Conservation (phyloP, 805 yeast species). For the Candida nemodendra region DNA sequence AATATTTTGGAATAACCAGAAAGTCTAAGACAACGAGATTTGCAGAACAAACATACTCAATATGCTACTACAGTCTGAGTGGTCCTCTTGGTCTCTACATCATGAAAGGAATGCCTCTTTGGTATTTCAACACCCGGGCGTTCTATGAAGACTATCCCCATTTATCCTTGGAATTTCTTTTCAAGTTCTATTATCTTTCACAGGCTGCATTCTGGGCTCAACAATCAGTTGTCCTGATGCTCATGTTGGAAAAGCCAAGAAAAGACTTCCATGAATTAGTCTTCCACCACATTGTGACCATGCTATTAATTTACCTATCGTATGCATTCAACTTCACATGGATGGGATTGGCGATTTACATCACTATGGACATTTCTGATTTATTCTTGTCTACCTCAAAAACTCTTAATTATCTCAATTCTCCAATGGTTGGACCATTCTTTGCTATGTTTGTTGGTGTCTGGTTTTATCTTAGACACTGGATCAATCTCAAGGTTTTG, state of each 20-base stretch:
- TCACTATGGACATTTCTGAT: conserved; percentile 96
- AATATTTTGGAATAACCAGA: conserved; percentile 45
- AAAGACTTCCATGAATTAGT: conserved; percentile 90
- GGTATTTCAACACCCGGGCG: conserved; percentile 85
- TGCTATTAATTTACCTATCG: conserved; percentile 79
- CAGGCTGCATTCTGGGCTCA: conserved; percentile 99
- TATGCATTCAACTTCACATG: conserved; percentile 95
- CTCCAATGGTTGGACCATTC: conserved; percentile 59
- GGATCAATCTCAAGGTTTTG: conserved; percentile 72
- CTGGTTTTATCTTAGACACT: conserved; percentile 92
- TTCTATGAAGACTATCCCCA: conserved; percentile 87
- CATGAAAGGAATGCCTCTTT: conserved; percentile 78
- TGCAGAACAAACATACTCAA: conserved; percentile 88
- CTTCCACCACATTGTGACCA: conserved; percentile 90
- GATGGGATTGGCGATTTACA: conserved; percentile 88
- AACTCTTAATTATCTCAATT: conserved; percentile 81
- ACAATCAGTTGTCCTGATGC: conserved; percentile 77
- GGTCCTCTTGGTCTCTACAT: conserved; percentile 90
- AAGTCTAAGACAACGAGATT: conserved; percentile 70
- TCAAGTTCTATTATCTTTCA: conserved; percentile 80
- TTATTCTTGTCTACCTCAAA: conserved; percentile 82
- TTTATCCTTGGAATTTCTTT: conserved; percentile 60
- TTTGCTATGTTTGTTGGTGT: conserved; percentile 63
- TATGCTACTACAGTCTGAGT: conserved; percentile 72
- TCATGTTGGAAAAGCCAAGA: conserved; percentile 92